Conservation (phyloP, 2,329 filamentous ascomycete genomes). For the Pseudopyricularia javanii region DNA sequence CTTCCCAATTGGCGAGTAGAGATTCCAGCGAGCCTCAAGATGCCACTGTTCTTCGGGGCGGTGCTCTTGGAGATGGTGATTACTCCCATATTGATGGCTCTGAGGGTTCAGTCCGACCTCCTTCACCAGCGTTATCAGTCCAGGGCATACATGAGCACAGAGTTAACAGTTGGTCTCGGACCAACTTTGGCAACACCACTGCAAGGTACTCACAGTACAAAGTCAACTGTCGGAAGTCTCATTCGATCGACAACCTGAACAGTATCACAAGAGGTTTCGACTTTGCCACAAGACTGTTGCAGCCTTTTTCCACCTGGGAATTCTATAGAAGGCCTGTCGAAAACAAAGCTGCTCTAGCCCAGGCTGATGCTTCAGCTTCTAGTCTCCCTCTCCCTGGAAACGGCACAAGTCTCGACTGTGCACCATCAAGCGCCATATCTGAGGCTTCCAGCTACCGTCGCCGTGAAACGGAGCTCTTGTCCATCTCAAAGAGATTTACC, state of each 20-base stretch:
- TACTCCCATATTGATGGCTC: background rate
- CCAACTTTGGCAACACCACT: background rate
- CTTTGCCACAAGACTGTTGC: background rate
- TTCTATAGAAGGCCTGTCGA: background rate
- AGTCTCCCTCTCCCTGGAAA: background rate
- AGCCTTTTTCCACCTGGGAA: background rate
- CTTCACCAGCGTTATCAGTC: background rate
- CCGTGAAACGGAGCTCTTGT: constrained; percentile 23
- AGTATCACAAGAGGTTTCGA: background rate
- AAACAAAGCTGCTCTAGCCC: background rate
- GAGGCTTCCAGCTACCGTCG: constrained; percentile 24
- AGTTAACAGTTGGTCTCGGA: background rate
- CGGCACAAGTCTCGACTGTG: background rate
- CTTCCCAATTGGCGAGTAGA: background rate
- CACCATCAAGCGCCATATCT: constrained; percentile 9
- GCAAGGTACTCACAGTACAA: background rate
- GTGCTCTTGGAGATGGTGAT: background rate
- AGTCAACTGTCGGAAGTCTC: background rate
- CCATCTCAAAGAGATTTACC: constrained; percentile 27
- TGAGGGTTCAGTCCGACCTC: background rate
- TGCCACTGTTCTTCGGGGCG: background rate
- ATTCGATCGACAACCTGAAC: background rate
- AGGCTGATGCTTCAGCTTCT: background rate
- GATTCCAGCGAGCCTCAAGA: constrained; percentile 6
- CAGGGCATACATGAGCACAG: background rate